These are phyloP conservation scores for Fraxinus baroniana DNA, from an alignment of 305 asterid genomes.

Conservation along the genomic window DNA sequence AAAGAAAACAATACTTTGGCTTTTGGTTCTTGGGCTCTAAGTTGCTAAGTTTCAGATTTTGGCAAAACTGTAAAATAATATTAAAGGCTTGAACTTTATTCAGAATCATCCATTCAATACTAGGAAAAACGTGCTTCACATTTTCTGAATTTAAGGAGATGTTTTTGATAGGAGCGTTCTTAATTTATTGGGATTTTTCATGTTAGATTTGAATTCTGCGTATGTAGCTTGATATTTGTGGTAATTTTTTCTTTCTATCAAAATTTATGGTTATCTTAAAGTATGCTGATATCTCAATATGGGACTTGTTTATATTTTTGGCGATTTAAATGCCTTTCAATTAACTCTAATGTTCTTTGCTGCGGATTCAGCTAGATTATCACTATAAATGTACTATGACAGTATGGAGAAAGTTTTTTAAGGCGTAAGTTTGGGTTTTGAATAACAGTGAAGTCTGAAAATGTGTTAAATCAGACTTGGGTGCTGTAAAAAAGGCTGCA, in stretches of 20 bases:
- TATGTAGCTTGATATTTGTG: not conserved
- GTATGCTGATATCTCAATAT: not conserved
- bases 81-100: slow-evolving; percentile 10
- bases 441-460: slow-evolving; percentile 1
- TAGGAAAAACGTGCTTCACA: slow-evolving; percentile 8
- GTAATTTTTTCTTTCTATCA: not conserved
- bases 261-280: not conserved
- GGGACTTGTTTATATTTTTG: not conserved
- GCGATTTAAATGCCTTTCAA: not conserved
- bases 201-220: not conserved
- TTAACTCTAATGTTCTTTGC: slow-evolving; percentile 16
- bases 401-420: slow-evolving; percentile 14
- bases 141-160: slow-evolving; percentile 14
- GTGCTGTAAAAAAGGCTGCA: slow-evolving; percentile 14
- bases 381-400: not conserved
- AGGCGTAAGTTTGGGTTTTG: slow-evolving; percentile 10
- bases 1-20: not conserved
- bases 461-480: slow-evolving; percentile 12
- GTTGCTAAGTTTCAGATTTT: slow-evolving; percentile 6
- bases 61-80: slow-evolving; percentile 10
- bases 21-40: slow-evolving; percentile 19
- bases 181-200: slow-evolving; percentile 14
- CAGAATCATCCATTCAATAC: slow-evolving; percentile 7
- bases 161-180: slow-evolving; percentile 7
- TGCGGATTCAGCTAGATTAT: slow-evolving; percentile 29